phyloP scores from a whole-genome alignment of 2,329 filamentous ascomycete species.

The Phyllosticta citribraziliensis region DNA sequence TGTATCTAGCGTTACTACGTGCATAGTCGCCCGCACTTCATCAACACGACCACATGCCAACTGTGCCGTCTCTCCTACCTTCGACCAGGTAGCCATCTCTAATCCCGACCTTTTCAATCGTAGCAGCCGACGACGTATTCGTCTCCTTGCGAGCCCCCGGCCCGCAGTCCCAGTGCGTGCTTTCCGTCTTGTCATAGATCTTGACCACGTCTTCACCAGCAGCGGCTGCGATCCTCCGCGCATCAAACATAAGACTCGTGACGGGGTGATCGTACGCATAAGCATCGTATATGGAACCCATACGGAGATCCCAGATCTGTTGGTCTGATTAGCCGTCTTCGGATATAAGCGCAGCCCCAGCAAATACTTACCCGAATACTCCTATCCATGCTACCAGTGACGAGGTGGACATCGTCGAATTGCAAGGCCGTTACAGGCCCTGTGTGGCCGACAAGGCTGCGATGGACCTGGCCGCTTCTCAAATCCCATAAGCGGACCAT shows the following conservation, averaged over 20 bases:
- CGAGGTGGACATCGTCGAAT: conserved; percentile 90
- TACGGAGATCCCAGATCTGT: conserved; percentile 97
- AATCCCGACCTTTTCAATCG: conserved; percentile 76
- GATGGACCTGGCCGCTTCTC: conserved; percentile 90
- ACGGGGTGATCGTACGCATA: conserved; percentile 90
- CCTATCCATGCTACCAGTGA: conserved; percentile 85
- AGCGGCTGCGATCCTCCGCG: conserved; percentile 77
- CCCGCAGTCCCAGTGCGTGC: conserved; percentile 92
- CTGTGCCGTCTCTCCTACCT: conserved; percentile 74
- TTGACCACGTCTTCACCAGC: conserved; percentile 92
- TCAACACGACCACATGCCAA: conserved; percentile 67
- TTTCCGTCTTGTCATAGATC: conserved; percentile 95
- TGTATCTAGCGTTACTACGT: no score
- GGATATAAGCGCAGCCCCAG: not conserved
- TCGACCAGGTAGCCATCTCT: conserved; percentile 92
- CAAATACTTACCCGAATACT: conserved; percentile 72
- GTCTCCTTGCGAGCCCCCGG: conserved; percentile 60
- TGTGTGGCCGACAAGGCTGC: conserved; percentile 90
- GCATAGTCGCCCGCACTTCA: not conserved
- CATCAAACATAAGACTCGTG: conserved; percentile 96
- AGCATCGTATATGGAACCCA: conserved; percentile 87
- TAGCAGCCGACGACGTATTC: conserved; percentile 45
- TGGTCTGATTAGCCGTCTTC: not conserved
- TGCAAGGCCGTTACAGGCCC: conserved; percentile 89
- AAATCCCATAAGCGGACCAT: conserved; percentile 97